These are phyloP conservation scores for Colletotrichum acutatum DNA, from an alignment of 2,329 filamentous ascomycete species.

Conservation along the genomic window DNA sequence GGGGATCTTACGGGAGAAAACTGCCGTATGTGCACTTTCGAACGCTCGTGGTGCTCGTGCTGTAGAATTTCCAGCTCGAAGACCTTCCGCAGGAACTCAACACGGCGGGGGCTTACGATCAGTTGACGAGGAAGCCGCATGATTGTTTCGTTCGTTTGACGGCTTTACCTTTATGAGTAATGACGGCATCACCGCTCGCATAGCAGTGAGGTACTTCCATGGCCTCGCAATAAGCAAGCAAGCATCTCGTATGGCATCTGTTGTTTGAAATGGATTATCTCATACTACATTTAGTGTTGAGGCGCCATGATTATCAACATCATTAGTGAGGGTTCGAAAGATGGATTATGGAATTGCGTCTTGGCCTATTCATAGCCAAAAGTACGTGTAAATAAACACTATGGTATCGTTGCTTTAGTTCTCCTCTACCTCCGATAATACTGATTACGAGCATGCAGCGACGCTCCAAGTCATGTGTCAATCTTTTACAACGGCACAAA, in stretches of 20 bases:
- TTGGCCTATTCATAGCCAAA: neutral
- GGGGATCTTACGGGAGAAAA: conserved; percentile 51
- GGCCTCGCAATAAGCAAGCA: too few relatives aligned
- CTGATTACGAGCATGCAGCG: neutral
- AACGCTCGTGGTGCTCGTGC: conserved; percentile 46
- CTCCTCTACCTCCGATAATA: neutral
- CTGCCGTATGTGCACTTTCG: conserved; percentile 49
- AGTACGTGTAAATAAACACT: neutral
- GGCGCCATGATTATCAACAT: too few relatives aligned
- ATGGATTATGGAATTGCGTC: neutral
- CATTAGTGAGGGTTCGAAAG: neutral
- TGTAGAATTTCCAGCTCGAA: conserved; percentile 19
- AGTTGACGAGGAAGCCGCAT: conserved; percentile 27
- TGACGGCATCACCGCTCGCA: neutral
- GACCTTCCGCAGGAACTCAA: conserved; percentile 20
- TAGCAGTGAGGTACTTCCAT: too few relatives aligned
- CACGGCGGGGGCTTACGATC: conserved; percentile 18
- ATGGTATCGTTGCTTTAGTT: neutral
- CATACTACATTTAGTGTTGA: too few relatives aligned
- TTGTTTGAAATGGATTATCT: too few relatives aligned
- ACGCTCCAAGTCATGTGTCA: neutral
- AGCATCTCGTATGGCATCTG: too few relatives aligned
- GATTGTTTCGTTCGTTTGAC: conserved; percentile 25
- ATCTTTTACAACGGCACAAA: too few relatives aligned
- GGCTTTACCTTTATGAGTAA: neutral